Conservation (phyloP, 2,329 filamentous ascomycete genomes). For the Calonectria leucothoes region DNA sequence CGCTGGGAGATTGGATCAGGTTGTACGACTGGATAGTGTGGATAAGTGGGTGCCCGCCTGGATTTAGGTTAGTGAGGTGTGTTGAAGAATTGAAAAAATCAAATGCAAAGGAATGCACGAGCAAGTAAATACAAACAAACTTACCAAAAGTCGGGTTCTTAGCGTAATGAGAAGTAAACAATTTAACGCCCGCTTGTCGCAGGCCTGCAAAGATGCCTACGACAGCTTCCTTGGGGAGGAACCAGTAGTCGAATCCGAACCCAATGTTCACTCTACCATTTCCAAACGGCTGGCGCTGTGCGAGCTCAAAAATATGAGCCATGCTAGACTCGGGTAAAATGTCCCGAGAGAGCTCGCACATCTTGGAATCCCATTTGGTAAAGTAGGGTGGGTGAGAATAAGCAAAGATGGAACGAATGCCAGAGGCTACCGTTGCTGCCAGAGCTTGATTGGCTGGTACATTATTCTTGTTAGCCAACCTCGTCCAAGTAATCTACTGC, state of each 20-base stretch:
- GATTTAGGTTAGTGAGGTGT: not conserved
- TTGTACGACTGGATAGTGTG: slow-evolving; percentile 3
- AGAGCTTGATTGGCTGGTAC: not conserved
- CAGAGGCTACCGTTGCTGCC: slow-evolving; percentile 1
- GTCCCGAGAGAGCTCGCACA: not conserved
- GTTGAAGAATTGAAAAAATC: not conserved
- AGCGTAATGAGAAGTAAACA: not conserved
- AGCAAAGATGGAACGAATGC: slow-evolving; percentile 1
- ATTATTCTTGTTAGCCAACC: not conserved
- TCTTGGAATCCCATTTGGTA: slow-evolving; percentile 6
- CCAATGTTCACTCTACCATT: not conserved
- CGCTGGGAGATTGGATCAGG: slow-evolving; percentile 17
- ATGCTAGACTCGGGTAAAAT: not conserved
- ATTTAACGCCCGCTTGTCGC: not conserved
- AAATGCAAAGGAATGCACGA: too few relatives aligned
- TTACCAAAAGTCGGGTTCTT: slow-evolving; percentile 2
- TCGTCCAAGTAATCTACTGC: too few relatives aligned
- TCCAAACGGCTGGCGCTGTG: not conserved
- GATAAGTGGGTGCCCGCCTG: slow-evolving; percentile 8
- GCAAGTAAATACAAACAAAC: not conserved
- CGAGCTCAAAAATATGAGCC: slow-evolving; percentile 2
- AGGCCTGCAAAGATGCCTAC: not conserved
- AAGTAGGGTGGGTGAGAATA: not conserved
- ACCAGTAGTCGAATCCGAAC: slow-evolving; percentile 7
- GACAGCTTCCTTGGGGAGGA: slow-evolving; percentile 2